A percentile compares a stretch with the other conserved stretches of the same genome.
Evolutionary conservation across 768 basidiomycete species (phyloP).

Genomic region (Tricholoma matsutake): DNA sequence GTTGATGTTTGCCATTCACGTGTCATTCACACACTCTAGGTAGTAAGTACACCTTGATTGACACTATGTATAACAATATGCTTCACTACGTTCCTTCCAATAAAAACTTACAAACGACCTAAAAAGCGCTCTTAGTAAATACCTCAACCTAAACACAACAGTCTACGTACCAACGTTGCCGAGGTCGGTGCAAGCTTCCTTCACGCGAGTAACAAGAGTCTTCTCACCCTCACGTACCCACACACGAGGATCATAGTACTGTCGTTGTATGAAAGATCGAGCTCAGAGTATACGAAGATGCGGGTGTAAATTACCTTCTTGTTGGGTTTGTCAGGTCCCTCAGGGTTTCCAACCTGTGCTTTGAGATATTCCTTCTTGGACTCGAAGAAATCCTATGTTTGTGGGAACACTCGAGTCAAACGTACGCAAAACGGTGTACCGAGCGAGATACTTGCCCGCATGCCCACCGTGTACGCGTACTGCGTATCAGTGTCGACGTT

Average conservation of each 20-base stretch:
- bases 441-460: conserved; percentile 50
- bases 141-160: background rate
- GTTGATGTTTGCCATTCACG: too few species aligned
- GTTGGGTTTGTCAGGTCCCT: conserved; percentile 96
- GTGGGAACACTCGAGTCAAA: conserved; percentile 1
- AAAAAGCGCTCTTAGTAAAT: background rate
- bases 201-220: conserved; percentile 82
- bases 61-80: too few species aligned
- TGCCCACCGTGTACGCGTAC: conserved; percentile 86
- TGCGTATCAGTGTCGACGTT: conserved; percentile 97
- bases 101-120: conserved; percentile 11
- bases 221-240: conserved; percentile 99
- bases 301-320: conserved; percentile 69
- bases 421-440: background rate
- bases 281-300: background rate
- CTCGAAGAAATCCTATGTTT: conserved; percentile 70
- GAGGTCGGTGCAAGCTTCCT: conserved; percentile 90
- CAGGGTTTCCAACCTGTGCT: conserved; percentile 95
- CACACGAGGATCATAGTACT: conserved; percentile 94
- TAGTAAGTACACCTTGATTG: too few species aligned
- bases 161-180: conserved; percentile 47
- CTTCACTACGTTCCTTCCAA: background rate
- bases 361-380: conserved; percentile 87
- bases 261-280: conserved; percentile 7
- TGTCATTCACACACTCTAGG: too few species aligned